Conservation (phyloP, 164 flowering plant species). For the Hamamelis virginiana region DNA sequence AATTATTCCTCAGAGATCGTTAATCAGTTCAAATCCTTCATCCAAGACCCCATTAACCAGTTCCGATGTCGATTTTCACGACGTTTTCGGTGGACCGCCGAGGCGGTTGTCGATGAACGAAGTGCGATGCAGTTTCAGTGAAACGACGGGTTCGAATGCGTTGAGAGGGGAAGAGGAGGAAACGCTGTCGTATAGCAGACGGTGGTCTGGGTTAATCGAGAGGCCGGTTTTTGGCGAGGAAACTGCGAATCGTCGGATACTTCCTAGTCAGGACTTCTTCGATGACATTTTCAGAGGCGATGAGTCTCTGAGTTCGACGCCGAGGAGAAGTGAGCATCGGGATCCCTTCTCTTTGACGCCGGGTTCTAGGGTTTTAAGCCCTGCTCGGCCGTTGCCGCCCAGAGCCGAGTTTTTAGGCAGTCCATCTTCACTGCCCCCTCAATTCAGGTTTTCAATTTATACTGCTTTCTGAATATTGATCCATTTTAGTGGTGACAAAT, state of each 20-base stretch:
- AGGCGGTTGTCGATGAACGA: constrained; percentile 56
- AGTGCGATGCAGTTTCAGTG: constrained; percentile 28
- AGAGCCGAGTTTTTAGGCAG: constrained; percentile 38
- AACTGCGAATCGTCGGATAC: constrained; percentile 32
- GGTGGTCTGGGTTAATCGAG: constrained; percentile 44
- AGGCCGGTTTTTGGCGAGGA: constrained; percentile 85
- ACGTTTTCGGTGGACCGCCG: constrained; percentile 97
- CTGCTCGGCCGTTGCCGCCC: constrained; percentile 39
- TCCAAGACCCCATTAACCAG: constrained; percentile 15
- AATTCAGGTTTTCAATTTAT: constrained; percentile 51
- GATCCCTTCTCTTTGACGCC: constrained; percentile 42
- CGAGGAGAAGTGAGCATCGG: constrained; percentile 24
- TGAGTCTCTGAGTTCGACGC: constrained; percentile 30
- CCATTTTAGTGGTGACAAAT: too few species aligned
- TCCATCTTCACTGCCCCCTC: constrained; percentile 39
- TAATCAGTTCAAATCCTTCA: constrained; percentile 19
- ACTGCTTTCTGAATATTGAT: background rate
- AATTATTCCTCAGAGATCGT: constrained; percentile 28
- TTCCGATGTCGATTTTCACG: constrained; percentile 73
- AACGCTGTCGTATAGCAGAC: constrained; percentile 1
- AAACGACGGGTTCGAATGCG: constrained; percentile 9
- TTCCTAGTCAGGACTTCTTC: constrained; percentile 52
- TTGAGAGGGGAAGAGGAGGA: constrained; percentile 17
- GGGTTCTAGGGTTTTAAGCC: constrained; percentile 53
- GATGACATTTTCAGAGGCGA: constrained; percentile 73